Conservation (phyloP, 306 rosid genomes). For the Mimosa bimucronata region DNA sequence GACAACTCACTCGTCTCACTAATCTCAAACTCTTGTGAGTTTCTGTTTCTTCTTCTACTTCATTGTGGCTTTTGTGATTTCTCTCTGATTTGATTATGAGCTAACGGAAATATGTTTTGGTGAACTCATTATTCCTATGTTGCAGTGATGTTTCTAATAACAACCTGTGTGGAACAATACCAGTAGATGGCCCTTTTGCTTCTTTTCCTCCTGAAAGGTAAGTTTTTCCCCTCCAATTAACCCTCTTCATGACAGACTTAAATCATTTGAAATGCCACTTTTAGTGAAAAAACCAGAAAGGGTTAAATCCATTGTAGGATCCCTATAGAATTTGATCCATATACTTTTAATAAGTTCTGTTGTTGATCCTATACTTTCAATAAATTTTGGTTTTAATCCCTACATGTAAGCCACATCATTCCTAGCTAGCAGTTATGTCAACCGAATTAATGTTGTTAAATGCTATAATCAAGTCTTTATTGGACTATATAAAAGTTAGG, state of each 20-base stretch:
- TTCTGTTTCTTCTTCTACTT: slow-evolving; percentile 10
- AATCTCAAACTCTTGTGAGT: slow-evolving; percentile 87
- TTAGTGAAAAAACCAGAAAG: background rate
- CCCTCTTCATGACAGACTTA: background rate
- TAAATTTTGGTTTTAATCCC: too few relatives aligned
- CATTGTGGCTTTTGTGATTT: background rate
- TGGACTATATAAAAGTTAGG: too few relatives aligned
- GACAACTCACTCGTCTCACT: slow-evolving; percentile 73
- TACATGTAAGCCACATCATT: too few relatives aligned
- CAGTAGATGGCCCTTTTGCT: slow-evolving; percentile 88
- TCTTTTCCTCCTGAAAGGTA: slow-evolving; percentile 84
- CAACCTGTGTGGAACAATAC: slow-evolving; percentile 90
- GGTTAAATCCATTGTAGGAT: too few relatives aligned
- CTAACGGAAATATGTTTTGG: slow-evolving; percentile 8
- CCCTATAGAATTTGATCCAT: too few relatives aligned
- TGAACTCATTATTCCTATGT: background rate
- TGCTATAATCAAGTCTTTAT: too few relatives aligned
- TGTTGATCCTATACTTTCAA: too few relatives aligned
- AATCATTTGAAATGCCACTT: background rate
- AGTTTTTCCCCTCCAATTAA: slow-evolving; percentile 6
- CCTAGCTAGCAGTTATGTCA: too few relatives aligned
- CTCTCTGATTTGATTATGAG: slow-evolving; percentile 21
- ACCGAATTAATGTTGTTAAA: too few relatives aligned
- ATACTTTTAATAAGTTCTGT: too few relatives aligned
- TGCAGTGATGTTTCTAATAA: slow-evolving; percentile 93